phyloP scores from a whole-genome alignment of 2,329 filamentous ascomycete genomes.

The Aspergillus fumigatus region DNA sequence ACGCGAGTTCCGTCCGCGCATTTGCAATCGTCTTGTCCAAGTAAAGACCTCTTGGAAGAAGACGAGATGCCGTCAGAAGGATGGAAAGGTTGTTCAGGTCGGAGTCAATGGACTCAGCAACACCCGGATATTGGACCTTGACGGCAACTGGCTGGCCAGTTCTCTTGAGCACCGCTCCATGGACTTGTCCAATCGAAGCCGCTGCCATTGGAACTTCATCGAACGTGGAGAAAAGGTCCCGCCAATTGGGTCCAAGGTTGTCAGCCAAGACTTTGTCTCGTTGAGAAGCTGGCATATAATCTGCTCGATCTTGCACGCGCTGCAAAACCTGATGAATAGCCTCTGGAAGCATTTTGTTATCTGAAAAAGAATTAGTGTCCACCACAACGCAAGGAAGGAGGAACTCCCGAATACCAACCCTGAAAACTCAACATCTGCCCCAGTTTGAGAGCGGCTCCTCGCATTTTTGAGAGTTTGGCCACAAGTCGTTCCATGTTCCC shows the following conservation, averaged over 20 bases:
- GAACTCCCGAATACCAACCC: slow-evolving; percentile 35
- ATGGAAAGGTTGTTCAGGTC: slow-evolving; percentile 91
- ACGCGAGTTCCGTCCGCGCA: slow-evolving; percentile 81
- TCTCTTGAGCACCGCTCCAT: slow-evolving; percentile 73
- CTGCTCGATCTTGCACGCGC: slow-evolving; percentile 89
- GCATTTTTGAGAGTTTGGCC: slow-evolving; percentile 88
- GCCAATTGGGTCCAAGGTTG: slow-evolving; percentile 81
- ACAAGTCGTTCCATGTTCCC: slow-evolving; percentile 92
- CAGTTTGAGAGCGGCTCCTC: slow-evolving; percentile 91
- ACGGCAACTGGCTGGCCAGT: slow-evolving; percentile 77
- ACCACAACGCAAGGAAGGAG: neutral
- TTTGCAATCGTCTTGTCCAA: slow-evolving; percentile 97
- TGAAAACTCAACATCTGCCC: slow-evolving; percentile 99
- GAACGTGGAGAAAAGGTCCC: slow-evolving; percentile 75
- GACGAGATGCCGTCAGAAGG: slow-evolving; percentile 80
- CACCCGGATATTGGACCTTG: slow-evolving; percentile 96
- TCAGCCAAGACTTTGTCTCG: slow-evolving; percentile 74
- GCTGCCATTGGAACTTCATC: slow-evolving; percentile 90
- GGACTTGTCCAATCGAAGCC: slow-evolving; percentile 94
- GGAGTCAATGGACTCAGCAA: slow-evolving; percentile 92
- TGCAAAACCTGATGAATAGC: slow-evolving; percentile 86
- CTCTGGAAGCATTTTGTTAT: slow-evolving; percentile 86
- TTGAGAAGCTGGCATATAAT: slow-evolving; percentile 96
- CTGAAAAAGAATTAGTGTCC: slow-evolving; percentile 37
- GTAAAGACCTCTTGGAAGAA: slow-evolving; percentile 87